Evolutionary conservation across 2,329 filamentous ascomycete genomes (phyloP).

Genomic region (Diaporthe ampelina): DNA sequence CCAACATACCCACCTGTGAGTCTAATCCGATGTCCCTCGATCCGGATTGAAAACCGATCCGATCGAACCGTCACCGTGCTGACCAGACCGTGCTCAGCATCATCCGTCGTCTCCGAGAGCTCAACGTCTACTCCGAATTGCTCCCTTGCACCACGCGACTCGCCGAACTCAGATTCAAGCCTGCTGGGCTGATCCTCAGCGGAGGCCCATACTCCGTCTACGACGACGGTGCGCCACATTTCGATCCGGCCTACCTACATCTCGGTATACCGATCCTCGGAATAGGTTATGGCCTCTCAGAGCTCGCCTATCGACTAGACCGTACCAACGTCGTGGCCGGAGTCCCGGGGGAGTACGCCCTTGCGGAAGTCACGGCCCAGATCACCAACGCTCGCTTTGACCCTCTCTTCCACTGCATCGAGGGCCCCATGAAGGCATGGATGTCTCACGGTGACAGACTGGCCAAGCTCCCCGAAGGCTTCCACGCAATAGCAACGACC

Average conservation of each 20-base stretch:
- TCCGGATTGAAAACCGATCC: not conserved
- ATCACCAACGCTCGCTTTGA: conserved; percentile 74
- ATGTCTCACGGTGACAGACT: conserved; percentile 96
- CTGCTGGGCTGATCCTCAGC: conserved; percentile 80
- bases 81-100: conserved; percentile 56
- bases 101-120: conserved; percentile 79
- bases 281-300: conserved; percentile 41
- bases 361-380: conserved; percentile 68
- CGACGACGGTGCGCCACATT: conserved; percentile 79
- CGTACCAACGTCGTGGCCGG: conserved; percentile 39
- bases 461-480: conserved; percentile 77
- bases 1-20: conserved; percentile 43
- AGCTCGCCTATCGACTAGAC: conserved; percentile 41
- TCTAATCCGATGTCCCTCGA: not conserved
- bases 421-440: conserved; percentile 71
- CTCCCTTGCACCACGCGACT: conserved; percentile 89
- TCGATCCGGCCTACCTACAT: conserved; percentile 86
- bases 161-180: conserved; percentile 81
- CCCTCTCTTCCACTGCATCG: conserved; percentile 82
- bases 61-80: not conserved
- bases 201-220: conserved; percentile 81
- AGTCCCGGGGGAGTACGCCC: conserved; percentile 39
- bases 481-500: conserved; percentile 81
- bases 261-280: conserved; percentile 72
- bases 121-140: conserved; percentile 90